A percentile compares a stretch with the other conserved stretches of the same genome.
phyloP scores from a whole-genome alignment of 2,329 filamentous ascomycete species.

The Talaromyces sp. region DNA sequence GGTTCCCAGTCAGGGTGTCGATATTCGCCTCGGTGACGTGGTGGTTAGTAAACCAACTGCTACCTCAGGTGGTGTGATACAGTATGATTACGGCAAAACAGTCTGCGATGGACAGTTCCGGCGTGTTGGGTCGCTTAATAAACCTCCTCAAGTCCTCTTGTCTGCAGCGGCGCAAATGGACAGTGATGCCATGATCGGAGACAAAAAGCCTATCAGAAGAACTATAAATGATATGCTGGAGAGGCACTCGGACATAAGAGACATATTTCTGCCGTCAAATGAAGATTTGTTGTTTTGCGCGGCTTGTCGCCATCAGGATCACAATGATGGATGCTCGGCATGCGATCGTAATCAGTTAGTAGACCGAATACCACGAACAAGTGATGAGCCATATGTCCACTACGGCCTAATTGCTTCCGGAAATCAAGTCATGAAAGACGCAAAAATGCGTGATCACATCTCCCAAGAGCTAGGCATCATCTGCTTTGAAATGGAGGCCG shows the following conservation, averaged over 20 bases:
- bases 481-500: not conserved
- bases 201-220: not conserved
- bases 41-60: not conserved
- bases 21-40: slow-evolving; percentile 2
- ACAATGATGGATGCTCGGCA: not conserved
- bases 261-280: not conserved
- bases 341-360: not conserved
- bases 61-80: not conserved
- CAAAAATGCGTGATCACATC: not conserved
- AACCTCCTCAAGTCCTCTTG: not conserved
- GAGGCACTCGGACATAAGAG: not conserved
- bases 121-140: not conserved
- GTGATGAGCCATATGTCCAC: slow-evolving; percentile 14
- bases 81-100: slow-evolving; percentile 3
- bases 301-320: not conserved
- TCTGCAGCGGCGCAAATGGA: not conserved
- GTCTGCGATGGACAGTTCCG: not conserved
- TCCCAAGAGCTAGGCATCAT: not conserved
- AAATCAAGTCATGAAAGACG: slow-evolving; percentile 17
- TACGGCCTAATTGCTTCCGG: slow-evolving; percentile 24
- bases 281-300: not conserved
- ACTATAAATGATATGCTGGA: not conserved
- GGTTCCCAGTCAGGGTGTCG: not conserved
- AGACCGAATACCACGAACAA: slow-evolving; percentile 10
- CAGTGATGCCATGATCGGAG: not conserved